Conservation (phyloP, 306 rosid species). For the Psophocarpus tetragonolobus region DNA sequence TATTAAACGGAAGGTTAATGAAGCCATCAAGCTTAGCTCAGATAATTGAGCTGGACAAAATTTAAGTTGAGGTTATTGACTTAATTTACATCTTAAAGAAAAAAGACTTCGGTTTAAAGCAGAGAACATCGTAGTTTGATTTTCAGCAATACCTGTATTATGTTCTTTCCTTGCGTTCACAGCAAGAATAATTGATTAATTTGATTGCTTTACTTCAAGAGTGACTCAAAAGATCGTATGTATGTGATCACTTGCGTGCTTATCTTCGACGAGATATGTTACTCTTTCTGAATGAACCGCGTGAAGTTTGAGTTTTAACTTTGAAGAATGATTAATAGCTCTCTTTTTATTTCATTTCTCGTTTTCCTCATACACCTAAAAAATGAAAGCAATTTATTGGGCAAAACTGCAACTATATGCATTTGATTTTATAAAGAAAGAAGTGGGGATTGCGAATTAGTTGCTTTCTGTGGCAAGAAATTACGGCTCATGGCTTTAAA, state of each 20-base stretch:
- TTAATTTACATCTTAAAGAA: not conserved
- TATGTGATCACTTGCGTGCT: slow-evolving; percentile 25
- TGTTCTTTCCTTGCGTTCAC: slow-evolving; percentile 48
- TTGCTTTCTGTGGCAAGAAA: not conserved
- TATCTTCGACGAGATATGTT: slow-evolving; percentile 23
- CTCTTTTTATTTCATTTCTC: not conserved
- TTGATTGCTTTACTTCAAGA: slow-evolving; percentile 50
- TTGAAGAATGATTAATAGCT: not conserved
- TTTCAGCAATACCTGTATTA: not conserved
- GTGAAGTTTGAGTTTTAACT: slow-evolving; percentile 1
- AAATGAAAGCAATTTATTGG: not conserved
- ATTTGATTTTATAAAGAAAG: too few relatives aligned
- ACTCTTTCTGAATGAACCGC: slow-evolving; percentile 32
- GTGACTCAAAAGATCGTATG: slow-evolving; percentile 35
- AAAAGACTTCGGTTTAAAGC: slow-evolving; percentile 23
- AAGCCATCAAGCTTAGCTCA: slow-evolving; percentile 6
- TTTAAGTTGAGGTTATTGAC: slow-evolving; percentile 2
- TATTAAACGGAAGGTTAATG: too few relatives aligned
- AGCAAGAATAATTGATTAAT: slow-evolving; percentile 38
- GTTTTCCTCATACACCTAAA: not conserved
- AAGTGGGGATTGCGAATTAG: not conserved
- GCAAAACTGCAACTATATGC: not conserved
- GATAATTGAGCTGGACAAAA: slow-evolving; percentile 2
- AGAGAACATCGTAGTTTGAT: slow-evolving; percentile 3
- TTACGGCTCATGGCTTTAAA: not conserved